Evolutionary conservation across 352 stramenopile genomes (phyloP).

Genomic region (Globisporangium echinulatum): DNA sequence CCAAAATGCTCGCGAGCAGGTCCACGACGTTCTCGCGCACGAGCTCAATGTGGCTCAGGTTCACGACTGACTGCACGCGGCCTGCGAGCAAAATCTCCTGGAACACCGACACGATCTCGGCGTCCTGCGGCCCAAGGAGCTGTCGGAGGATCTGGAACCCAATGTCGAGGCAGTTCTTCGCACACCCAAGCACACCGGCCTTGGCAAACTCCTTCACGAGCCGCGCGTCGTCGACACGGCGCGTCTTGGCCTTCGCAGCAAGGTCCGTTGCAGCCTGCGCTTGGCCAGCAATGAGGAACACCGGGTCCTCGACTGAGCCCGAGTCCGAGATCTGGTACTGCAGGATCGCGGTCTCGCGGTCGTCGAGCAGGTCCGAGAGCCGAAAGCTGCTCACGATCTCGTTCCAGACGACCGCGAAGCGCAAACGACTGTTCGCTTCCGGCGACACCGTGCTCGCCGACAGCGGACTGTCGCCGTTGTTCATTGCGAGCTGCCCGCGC

Average conservation of each 20-base stretch:
- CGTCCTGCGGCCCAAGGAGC: constrained; percentile 64
- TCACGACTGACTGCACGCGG: constrained; percentile 44
- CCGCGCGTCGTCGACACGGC: constrained; percentile 47
- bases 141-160: constrained; percentile 76
- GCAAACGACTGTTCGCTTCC: constrained; percentile 72
- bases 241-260: constrained; percentile 43
- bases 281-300: constrained; percentile 83
- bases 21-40: constrained; percentile 82
- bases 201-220: constrained; percentile 73
- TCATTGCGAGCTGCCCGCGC: constrained; percentile 56
- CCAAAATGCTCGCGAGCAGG: constrained; percentile 75
- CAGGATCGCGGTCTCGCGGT: constrained; percentile 81
- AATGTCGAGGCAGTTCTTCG: constrained; percentile 77
- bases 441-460: constrained; percentile 45
- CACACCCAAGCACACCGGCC: constrained; percentile 60
- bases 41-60: constrained; percentile 67
- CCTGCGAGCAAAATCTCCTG: constrained; percentile 56
- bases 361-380: constrained; percentile 79
- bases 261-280: constrained; percentile 69
- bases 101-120: constrained; percentile 56
- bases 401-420: constrained; percentile 87
- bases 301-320: constrained; percentile 72
- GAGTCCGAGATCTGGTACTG: constrained; percentile 86
- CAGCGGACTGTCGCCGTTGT: constrained; percentile 37
- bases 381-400: constrained; percentile 87